Base-by-base conservation (phyloP, 805 yeast genomes). In the Cyberlindnera misumaiensis region DNA sequence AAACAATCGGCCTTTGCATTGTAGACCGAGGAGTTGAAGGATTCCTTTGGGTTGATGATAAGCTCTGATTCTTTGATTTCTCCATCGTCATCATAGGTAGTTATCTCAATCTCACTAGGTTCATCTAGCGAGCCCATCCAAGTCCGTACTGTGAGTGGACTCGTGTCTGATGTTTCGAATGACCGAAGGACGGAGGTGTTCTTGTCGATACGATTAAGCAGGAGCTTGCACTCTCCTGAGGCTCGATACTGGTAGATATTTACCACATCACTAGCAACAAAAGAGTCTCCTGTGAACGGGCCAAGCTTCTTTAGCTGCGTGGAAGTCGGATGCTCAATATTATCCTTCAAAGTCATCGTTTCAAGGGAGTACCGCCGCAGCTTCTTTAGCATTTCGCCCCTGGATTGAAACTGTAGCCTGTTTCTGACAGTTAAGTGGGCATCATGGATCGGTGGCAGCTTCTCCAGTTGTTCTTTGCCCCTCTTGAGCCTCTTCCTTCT, bases 121-220 rank as follows among this genome's bases (percentile, higher is more conserved):
- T 48, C 51, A 37, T 51, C 47, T 33, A 46, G 32, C 2, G 41
- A 34, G 0, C 56, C 57, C 30, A 36, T 40, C 56, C 56, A 53
- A 9, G 53, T 42, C 24, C 54, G 38, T 3, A 43, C 16, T 1
- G 40, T 5, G 10, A 38, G 12, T 10, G 12, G 26, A 20, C 28
- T 27, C 7, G 35, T 29, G 10, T 17, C 17, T 3, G 34, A 4
- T 8, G 30, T 20, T 2, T 33, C 36, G 13, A 40, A 17, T 4
- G 38, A 29, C 25, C 49, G 40, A 29, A 47, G 20, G 1, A 42
- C 28, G 2, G 51, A 45, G 10, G 42, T 31, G 16, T 34, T 34
- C 20, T 43, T 49, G 20, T 47, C 43, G 6, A 36, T 32, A 28
- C 47, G 28, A 28, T 28, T 33, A 41, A 39, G 26, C 12, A 44